Evolutionary conservation across 2,329 filamentous ascomycete species (phyloP).

Genomic region (Fusarium kyushuense): DNA sequence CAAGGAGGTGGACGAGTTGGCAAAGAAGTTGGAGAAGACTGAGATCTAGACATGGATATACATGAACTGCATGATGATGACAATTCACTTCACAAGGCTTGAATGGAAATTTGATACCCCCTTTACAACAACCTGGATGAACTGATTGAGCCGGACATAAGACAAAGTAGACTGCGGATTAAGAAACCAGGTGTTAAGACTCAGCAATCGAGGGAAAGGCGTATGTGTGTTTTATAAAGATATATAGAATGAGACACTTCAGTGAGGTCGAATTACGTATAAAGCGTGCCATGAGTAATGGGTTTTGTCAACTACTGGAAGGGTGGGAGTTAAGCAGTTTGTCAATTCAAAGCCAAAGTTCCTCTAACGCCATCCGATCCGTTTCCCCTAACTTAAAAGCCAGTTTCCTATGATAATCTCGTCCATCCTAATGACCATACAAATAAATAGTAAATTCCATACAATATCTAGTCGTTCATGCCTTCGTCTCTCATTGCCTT

Average conservation of each 20-base stretch:
- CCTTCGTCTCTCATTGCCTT: conserved; percentile 7
- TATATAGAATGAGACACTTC: background rate
- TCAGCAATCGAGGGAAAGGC: background rate
- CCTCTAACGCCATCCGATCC: conserved; percentile 36
- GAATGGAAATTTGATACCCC: conserved; percentile 51
- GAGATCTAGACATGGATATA: conserved; percentile 57
- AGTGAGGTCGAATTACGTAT: background rate
- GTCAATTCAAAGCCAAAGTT: conserved; percentile 33
- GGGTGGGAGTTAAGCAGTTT: conserved; percentile 38
- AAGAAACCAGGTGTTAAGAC: background rate
- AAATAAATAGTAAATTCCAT: conserved; percentile 29
- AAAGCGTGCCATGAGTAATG: conserved; percentile 1
- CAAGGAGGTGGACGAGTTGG: conserved; percentile 83
- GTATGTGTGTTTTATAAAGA: background rate
- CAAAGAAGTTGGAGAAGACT: conserved; percentile 80
- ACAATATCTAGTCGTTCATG: conserved; percentile 26
- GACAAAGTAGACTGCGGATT: background rate
- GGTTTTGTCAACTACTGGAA: conserved; percentile 1
- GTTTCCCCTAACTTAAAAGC: conserved; percentile 22
- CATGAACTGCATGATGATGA: conserved; percentile 48
- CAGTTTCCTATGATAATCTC: conserved; percentile 29
- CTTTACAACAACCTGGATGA: conserved; percentile 29
- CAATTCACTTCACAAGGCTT: conserved; percentile 40
- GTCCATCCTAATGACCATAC: conserved; percentile 27
- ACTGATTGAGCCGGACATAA: background rate